phyloP scores from a whole-genome alignment of 108 stramenopile genomes.

The Nitzschia inconspicua region DNA sequence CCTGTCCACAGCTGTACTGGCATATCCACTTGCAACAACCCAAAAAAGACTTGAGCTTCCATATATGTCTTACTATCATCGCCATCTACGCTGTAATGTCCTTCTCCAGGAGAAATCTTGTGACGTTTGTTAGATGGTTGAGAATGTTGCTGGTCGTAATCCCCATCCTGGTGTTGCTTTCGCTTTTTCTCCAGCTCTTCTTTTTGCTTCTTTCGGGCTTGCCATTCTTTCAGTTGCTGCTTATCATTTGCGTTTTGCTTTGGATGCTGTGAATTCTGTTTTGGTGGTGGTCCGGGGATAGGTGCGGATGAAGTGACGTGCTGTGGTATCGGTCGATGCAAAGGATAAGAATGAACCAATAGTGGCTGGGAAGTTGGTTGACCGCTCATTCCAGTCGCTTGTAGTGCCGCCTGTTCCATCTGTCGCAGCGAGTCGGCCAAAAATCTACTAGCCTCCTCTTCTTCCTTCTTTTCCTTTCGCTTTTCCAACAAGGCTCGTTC shows the following conservation, averaged over 20 bases:
- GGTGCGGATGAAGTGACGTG: neutral
- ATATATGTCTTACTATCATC: constrained; percentile 39
- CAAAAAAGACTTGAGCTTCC: constrained; percentile 56
- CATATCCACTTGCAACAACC: constrained; percentile 75
- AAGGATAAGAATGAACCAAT: neutral
- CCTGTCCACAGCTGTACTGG: constrained; percentile 84
- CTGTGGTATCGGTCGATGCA: neutral
- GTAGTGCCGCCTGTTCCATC: constrained; percentile 59
- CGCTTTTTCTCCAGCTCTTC: constrained; percentile 4
- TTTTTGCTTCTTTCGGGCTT: constrained; percentile 30
- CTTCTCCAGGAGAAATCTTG: constrained; percentile 11
- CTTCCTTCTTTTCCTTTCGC: constrained; percentile 45
- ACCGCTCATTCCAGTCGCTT: constrained; percentile 3
- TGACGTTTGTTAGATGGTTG: neutral
- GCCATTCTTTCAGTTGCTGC: constrained; percentile 50
- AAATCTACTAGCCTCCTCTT: constrained; percentile 52
- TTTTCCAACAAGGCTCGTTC: constrained; percentile 46
- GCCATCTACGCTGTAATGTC: constrained; percentile 16
- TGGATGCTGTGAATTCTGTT: neutral
- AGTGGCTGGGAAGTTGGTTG: neutral
- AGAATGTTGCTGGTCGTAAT: neutral
- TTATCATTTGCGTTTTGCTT: neutral
- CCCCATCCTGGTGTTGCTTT: constrained; percentile 8
- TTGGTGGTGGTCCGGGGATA: constrained; percentile 18
- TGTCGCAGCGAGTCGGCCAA: constrained; percentile 44